Percentiles rank a stretch among this genome's conserved stretches.
These are phyloP conservation scores for Pelargonium cotyledonis DNA, from an alignment of 441 rosid species.

Conservation along the genomic window DNA sequence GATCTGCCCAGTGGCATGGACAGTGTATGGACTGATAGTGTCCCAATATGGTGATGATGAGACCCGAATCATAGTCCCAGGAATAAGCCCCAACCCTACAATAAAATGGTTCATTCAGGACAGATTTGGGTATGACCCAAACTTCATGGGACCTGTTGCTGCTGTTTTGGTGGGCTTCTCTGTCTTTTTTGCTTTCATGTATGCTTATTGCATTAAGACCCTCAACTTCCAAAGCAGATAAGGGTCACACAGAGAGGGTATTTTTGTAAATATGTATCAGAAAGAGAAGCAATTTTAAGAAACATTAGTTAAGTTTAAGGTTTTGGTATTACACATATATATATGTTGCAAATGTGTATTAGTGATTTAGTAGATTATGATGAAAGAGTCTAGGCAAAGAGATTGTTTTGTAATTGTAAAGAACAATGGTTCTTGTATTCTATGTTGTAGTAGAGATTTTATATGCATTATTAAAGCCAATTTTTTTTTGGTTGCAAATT, in stretches of 20 bases:
- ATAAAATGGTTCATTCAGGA: constrained; percentile 43
- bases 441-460: no score
- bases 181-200: constrained; percentile 56
- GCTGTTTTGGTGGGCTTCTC: constrained; percentile 60
- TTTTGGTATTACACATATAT: no score
- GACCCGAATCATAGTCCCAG: constrained; percentile 38
- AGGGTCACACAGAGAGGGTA: neutral
- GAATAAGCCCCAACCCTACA: constrained; percentile 25
- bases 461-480: no score
- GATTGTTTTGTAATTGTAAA: no score
- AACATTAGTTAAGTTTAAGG: no score
- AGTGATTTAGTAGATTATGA: no score
- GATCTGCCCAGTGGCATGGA: constrained; percentile 84
- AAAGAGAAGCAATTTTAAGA: neutral
- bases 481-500: no score
- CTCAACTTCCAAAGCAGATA: constrained; percentile 54
- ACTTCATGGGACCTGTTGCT: constrained; percentile 69
- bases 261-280: neutral
- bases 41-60: constrained; percentile 64
- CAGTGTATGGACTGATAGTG: constrained; percentile 69
- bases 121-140: constrained; percentile 45
- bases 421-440: no score
- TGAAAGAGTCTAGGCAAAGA: no score
- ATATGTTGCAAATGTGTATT: no score
- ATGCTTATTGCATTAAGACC: constrained; percentile 56